These are phyloP conservation scores for Yamadazyma sp. DNA, from an alignment of 1,139 yeast genomes.

Conservation along the genomic window DNA sequence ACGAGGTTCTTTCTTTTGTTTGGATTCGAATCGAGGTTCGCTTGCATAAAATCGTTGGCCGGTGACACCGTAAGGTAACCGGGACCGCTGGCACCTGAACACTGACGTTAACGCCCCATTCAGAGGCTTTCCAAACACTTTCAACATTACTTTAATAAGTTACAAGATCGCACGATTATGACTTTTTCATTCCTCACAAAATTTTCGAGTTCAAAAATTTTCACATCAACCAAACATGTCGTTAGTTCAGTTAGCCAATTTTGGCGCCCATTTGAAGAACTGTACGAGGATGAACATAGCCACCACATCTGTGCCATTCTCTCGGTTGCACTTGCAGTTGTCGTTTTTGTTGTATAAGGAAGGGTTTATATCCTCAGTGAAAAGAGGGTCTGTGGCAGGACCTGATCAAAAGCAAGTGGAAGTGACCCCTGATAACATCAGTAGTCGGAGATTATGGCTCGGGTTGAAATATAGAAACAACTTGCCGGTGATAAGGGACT, in stretches of 20 bases:
- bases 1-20: constrained; percentile 34
- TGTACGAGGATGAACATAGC: constrained; percentile 75
- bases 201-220: constrained; percentile 3
- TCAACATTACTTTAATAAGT: neutral
- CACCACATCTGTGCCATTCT: constrained; percentile 80
- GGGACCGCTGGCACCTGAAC: neutral
- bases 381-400: constrained; percentile 85
- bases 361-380: constrained; percentile 84
- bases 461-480: constrained; percentile 86
- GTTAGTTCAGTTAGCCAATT: constrained; percentile 76
- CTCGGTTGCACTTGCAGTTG: constrained; percentile 78
- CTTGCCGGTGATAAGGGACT: constrained; percentile 69
- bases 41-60: neutral
- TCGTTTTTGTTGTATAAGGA: constrained; percentile 85
- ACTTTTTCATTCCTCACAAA: neutral
- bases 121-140: neutral
- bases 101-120: too few relatives aligned
- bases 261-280: constrained; percentile 88
- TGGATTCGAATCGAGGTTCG: constrained; percentile 1
- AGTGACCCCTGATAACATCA: constrained; percentile 82
- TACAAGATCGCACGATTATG: neutral
- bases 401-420: constrained; percentile 78
- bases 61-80: neutral
- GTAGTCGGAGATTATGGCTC: constrained; percentile 88
- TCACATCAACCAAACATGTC: constrained; percentile 52